A percentile compares a stretch with the other conserved stretches of the same genome.
Evolutionary conservation across 1,284 basidiomycete genomes (phyloP).

Genomic region (Trichosporon sp.): DNA sequence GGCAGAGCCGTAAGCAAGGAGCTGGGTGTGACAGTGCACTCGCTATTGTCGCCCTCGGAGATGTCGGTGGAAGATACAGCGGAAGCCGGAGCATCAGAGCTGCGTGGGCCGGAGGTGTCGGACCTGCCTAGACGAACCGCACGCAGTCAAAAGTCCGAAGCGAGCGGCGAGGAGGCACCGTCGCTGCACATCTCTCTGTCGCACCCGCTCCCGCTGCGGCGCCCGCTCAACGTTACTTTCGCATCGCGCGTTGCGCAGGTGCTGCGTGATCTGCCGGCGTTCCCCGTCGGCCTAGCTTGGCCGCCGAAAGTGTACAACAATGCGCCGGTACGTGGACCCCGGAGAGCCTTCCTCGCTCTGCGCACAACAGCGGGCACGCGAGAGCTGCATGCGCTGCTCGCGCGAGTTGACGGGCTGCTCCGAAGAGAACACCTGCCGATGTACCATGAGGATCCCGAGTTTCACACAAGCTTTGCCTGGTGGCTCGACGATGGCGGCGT

Average conservation of each 20-base stretch:
- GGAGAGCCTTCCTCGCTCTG: constrained; percentile 42
- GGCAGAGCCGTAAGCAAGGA: not conserved
- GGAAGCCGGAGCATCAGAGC: not conserved
- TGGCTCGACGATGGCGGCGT: constrained; percentile 12
- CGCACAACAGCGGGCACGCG: constrained; percentile 38
- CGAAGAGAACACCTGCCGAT: constrained; percentile 30
- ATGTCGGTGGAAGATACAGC: not conserved
- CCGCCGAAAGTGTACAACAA: constrained; percentile 32
- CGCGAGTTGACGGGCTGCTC: constrained; percentile 32
- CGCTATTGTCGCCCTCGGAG: not conserved
- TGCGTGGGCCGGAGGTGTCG: not conserved
- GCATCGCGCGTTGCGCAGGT: not conserved
- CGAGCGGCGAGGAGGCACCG: not conserved
- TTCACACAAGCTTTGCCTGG: constrained; percentile 47
- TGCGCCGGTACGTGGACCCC: constrained; percentile 16
- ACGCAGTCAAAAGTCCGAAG: not conserved
- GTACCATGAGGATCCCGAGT: constrained; percentile 42
- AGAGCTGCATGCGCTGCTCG: constrained; percentile 27
- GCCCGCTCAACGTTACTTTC: constrained; percentile 3
- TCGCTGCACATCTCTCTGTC: constrained; percentile 44
- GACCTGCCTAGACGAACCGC: not conserved
- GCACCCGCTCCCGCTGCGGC: constrained; percentile 42
- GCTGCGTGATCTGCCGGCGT: not conserved
- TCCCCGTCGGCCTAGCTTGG: constrained; percentile 26
- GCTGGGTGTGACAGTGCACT: not conserved